Evolutionary conservation across 176 grass and related monocot genomes (phyloP).

Genomic region (Puya raimondii): DNA sequence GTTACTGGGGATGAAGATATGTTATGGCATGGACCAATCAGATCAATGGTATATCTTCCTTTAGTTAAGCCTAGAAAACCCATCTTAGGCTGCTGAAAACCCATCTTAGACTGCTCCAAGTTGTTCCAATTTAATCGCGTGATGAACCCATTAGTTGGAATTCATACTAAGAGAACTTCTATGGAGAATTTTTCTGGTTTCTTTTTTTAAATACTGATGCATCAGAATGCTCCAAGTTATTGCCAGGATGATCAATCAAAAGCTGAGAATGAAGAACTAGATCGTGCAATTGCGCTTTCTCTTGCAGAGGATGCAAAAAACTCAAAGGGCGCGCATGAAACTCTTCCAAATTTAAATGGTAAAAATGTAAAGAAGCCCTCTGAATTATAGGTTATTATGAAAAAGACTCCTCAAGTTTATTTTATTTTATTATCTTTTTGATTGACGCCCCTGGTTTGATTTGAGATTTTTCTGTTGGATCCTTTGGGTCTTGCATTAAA

Average conservation of each 20-base stretch:
- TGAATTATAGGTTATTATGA: too few species aligned
- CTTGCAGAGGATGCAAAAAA: constrained; percentile 70
- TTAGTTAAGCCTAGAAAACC: background rate
- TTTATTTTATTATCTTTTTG: too few species aligned
- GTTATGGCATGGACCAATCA: constrained; percentile 46
- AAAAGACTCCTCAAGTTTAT: too few species aligned
- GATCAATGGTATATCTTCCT: constrained; percentile 48
- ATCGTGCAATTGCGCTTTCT: constrained; percentile 68
- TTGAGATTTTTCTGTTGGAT: too few species aligned
- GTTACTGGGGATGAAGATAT: constrained; percentile 47
- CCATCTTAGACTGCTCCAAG: background rate
- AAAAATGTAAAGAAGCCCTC: too few species aligned
- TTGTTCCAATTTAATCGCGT: background rate
- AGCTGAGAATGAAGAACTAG: constrained; percentile 70
- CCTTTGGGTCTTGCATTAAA: background rate
- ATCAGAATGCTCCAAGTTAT: constrained; percentile 14
- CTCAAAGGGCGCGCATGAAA: constrained; percentile 37
- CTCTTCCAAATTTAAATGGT: background rate
- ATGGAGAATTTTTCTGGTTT: background rate
- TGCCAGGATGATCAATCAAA: constrained; percentile 63
- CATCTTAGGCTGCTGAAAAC: background rate
- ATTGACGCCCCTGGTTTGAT: too few species aligned
- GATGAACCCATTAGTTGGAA: too few species aligned
- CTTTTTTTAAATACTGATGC: constrained; percentile 17
- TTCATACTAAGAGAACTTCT: too few species aligned